Evolutionary conservation across 371 early-diverging fungal genomes (phyloP).

Genomic region (Actinomucor elegans): DNA sequence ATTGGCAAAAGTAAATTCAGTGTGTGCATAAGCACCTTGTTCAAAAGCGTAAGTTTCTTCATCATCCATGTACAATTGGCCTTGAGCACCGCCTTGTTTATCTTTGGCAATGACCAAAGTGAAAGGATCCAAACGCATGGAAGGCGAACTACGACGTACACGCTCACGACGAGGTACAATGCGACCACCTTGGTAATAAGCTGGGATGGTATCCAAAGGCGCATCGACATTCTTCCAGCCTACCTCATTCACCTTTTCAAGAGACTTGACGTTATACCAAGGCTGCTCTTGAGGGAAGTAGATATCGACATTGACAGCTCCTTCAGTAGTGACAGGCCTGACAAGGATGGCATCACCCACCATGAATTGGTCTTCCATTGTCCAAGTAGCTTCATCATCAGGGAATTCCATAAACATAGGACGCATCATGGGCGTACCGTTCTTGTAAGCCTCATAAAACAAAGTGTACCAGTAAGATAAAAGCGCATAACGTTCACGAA

Average conservation of each 20-base stretch:
- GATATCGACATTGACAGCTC: conserved; percentile 53
- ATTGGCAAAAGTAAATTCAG: conserved; percentile 42
- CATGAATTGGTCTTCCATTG: conserved; percentile 83
- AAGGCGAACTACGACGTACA: conserved; percentile 77
- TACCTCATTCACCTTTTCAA: conserved; percentile 34
- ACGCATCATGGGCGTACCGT: conserved; percentile 80
- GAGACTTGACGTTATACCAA: conserved; percentile 81
- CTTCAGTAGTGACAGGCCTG: conserved; percentile 70
- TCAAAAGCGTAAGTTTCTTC: conserved; percentile 80
- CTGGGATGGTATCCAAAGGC: conserved; percentile 77
- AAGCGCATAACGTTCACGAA: conserved; percentile 75
- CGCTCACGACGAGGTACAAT: conserved; percentile 89
- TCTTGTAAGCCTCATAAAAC: conserved; percentile 67
- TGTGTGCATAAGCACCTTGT: conserved; percentile 61
- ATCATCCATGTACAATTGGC: conserved; percentile 87
- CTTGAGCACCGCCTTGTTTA: conserved; percentile 66
- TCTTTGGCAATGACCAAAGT: conserved; percentile 85
- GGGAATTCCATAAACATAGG: conserved; percentile 85
- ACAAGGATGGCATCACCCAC: conserved; percentile 76
- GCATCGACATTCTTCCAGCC: conserved; percentile 60
- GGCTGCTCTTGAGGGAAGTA: conserved; percentile 67
- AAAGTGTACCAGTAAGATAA: conserved; percentile 85
- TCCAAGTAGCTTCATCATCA: conserved; percentile 68
- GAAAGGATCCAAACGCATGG: conserved; percentile 87
- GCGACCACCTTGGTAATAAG: conserved; percentile 83